Evolutionary conservation across 352 stramenopile species (phyloP), one percentile per base, ranked within the genome.

Genomic region (Globisporangium spinosum): DNA sequence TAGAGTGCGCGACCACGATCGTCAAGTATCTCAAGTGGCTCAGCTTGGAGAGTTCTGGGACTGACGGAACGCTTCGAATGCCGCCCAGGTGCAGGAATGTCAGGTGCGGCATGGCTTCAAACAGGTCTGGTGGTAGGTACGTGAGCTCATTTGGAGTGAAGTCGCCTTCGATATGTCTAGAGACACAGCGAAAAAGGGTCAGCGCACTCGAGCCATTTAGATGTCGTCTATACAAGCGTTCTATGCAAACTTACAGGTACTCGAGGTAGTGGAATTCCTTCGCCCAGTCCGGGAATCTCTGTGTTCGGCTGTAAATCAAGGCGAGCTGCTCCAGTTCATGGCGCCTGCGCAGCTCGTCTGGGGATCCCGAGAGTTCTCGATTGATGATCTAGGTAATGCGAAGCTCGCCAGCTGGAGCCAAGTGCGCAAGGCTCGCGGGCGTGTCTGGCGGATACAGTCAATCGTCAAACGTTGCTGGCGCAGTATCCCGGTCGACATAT

Each of bases 301-400:
- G 20, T 7, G 27, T 67, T 5, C 45, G 45, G 9, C 29, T 60
- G 27, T 67, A 67, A 20, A 67, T 67, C 27, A 67, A 23, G 29
- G 49, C 32, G 13, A 77, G 43, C 47, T 77, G 69, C 5, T 74
- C 63, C 9, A 77, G 25, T 7, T 62, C 13, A 3, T n/a, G 13
- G 55, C 72, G 74, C 0, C 25, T 15, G 1, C 63, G 54, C 4
- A 78, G 38, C 53, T 75, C 65, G 0, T 53, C 60, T 3, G 69
- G 69, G 0, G 76, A 23, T 15, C 34, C 51, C 2, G 70, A 49
- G 0, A 78, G 34, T 13, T 59, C 43, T 27, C 70, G 59, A 27
- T 78, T 78, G 17, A 76, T 68, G 56, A 78, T 71, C 49, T 78
- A 66, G 3, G 76, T 34, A 22, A 70, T 65, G n/a, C 67, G 43